A percentile compares a stretch with the other conserved stretches of the same genome.
Evolutionary conservation across 495 filamentous ascomycete genomes (phyloP).

Genomic region (Aspergillus saccharolyticus): DNA sequence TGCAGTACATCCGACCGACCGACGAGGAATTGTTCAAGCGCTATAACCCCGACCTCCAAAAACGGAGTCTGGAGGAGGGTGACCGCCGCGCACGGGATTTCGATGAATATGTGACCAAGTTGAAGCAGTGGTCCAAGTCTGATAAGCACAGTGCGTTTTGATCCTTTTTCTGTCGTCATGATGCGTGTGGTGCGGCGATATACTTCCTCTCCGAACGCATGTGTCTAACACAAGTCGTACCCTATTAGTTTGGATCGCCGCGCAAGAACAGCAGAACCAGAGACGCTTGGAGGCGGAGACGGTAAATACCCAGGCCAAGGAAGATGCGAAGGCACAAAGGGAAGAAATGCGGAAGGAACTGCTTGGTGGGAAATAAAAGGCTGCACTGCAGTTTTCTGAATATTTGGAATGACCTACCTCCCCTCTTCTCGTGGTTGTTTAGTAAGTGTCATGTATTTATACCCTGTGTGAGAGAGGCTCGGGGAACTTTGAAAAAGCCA

Average conservation of each 20-base stretch:
- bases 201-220: too few species aligned
- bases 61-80: conserved; percentile 70
- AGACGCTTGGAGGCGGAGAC: conserved; percentile 33
- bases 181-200: neutral
- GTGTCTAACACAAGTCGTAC: too few species aligned
- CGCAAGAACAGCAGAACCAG: conserved; percentile 58
- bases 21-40: conserved; percentile 89
- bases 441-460: neutral
- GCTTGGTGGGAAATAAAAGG: conserved; percentile 34
- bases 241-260: conserved; percentile 66
- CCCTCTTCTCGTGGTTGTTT: neutral
- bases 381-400: too few species aligned
- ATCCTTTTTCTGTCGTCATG: neutral
- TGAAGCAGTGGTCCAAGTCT: conserved; percentile 87
- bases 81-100: conserved; percentile 74
- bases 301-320: conserved; percentile 47
- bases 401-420: neutral
- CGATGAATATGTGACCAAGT: conserved; percentile 72
- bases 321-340: conserved; percentile 48
- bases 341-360: conserved; percentile 53
- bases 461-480: neutral
- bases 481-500: too few species aligned
- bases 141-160: conserved; percentile 69
- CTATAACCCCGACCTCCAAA: conserved; percentile 92
- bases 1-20: conserved; percentile 74